phyloP scores from a whole-genome alignment of 2,329 filamentous ascomycete species.

The Trichoderma koningiopsis region DNA sequence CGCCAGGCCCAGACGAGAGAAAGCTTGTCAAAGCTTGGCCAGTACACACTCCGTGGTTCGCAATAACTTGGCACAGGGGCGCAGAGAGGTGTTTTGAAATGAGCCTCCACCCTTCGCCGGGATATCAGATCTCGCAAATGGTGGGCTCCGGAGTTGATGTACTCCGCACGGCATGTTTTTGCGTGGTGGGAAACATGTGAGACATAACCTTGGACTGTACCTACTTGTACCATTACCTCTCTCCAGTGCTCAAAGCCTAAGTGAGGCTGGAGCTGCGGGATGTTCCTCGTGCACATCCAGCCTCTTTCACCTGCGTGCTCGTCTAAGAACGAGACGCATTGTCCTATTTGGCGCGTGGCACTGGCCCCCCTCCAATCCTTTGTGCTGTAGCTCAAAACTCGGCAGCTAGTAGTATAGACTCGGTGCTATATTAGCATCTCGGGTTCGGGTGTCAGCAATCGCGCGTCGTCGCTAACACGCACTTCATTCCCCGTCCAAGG shows the following conservation, averaged over 20 bases:
- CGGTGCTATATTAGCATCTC: not conserved
- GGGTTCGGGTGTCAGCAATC: constrained; percentile 8
- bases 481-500: not conserved
- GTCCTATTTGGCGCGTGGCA: not conserved
- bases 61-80: constrained; percentile 16
- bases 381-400: not conserved
- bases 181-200: not conserved
- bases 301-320: not conserved
- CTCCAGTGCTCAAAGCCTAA: not conserved
- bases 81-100: constrained; percentile 16
- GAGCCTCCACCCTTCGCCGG: constrained; percentile 7
- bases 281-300: not conserved
- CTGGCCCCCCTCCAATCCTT: not conserved
- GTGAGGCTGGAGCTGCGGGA: constrained; percentile 2
- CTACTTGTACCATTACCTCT: not conserved
- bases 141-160: not conserved
- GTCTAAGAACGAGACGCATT: not conserved
- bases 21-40: constrained; percentile 1
- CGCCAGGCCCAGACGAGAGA: constrained; percentile 13
- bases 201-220: not conserved
- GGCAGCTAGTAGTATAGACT: not conserved
- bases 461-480: constrained; percentile 14
- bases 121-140: constrained; percentile 12
- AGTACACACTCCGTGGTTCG: not conserved
- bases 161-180: not conserved